phyloP scores from a whole-genome alignment of 2,329 filamentous ascomycete species.

The Nannizzia gypsea region DNA sequence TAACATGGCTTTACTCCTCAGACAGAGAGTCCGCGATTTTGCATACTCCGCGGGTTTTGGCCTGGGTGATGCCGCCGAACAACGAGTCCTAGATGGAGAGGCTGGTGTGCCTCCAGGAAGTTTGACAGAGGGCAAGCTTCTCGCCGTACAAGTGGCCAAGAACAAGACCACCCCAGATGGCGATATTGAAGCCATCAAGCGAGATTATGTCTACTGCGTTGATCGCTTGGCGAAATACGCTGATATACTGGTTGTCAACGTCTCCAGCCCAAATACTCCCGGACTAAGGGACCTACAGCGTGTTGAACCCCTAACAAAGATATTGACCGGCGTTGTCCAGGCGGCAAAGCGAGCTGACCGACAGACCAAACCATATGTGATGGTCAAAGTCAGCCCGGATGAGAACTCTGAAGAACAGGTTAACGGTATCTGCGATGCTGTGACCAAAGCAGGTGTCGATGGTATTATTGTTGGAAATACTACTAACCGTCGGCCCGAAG shows the following conservation, averaged over 20 bases:
- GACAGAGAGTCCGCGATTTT: constrained; percentile 65
- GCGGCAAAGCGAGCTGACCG: constrained; percentile 60
- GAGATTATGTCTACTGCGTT: constrained; percentile 81
- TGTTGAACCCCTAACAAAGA: constrained; percentile 65
- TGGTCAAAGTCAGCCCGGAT: constrained; percentile 97
- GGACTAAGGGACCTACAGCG: constrained; percentile 80
- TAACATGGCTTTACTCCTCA: constrained; percentile 65
- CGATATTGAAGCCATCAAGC: constrained; percentile 68
- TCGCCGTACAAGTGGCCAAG: constrained; percentile 91
- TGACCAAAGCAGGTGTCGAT: constrained; percentile 74
- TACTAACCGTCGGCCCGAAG: constrained; percentile 65
- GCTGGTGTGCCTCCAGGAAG: constrained; percentile 72
- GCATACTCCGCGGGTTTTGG: constrained; percentile 60
- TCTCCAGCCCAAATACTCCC: constrained; percentile 91
- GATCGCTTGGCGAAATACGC: constrained; percentile 72
- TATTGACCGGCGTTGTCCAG: constrained; percentile 70
- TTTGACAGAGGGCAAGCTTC: constrained; percentile 58
- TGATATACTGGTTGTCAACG: constrained; percentile 94
- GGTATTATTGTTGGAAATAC: constrained; percentile 97
- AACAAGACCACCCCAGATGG: constrained; percentile 83
- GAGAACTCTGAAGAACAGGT: constrained; percentile 80
- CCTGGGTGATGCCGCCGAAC: constrained; percentile 50
- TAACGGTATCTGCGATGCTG: constrained; percentile 74
- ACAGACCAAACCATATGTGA: constrained; percentile 64
- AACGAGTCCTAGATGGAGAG: constrained; percentile 62